Base-by-base conservation (phyloP, 768 basidiomycete species). In the Agaricus blazei region DNA sequence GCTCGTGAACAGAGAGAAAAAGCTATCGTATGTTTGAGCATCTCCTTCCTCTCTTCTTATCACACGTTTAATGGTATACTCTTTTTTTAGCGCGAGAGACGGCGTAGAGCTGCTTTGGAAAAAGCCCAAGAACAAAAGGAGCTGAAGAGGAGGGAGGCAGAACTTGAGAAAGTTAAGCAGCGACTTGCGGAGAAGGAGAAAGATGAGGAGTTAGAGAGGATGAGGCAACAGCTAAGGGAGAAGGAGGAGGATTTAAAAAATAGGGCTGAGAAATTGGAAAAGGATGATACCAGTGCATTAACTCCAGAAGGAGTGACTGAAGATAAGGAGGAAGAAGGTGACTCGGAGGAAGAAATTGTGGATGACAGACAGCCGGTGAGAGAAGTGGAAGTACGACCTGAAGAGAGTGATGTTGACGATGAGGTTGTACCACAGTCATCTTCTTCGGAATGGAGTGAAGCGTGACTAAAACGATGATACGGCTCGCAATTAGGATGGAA, bases 1-100 rank as follows among this genome's bases (percentile, higher is more conserved):
- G 85, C 78, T 49, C 74, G 81, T 42, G 88, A 88, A 64, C 64
- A 78, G 45, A 82, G 84, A 69, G 83, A 86, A 65, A 86, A 84
- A 65, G 67, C 78, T 48, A 78, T 85, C 67, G 87, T 89, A 68
- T 62, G 82, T 74, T 63, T 66, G 19, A 28, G n/a, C 23, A 41
- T 40, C 41, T 34, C 45, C 52, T 36, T 15, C 27, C 48, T 23
- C 23, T 34, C 26, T 12, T 15, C 24, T 54, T 15, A 6, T 41
- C 48, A 56, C 14, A 58, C 26, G 26, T 48, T 29, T 11, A 40
- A 12, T 19, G 19, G 19, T 19, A 19, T 19, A 19, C 41, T 19
- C 24, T 23, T 59, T 43, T 31, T 46, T 42, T 54, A 78, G 74
- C 72, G 75, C 50, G 79, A 79, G 65, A 78, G 75, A 65, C 74